phyloP scores from a whole-genome alignment of 2,329 filamentous ascomycete species.

The Claviceps monticola region DNA sequence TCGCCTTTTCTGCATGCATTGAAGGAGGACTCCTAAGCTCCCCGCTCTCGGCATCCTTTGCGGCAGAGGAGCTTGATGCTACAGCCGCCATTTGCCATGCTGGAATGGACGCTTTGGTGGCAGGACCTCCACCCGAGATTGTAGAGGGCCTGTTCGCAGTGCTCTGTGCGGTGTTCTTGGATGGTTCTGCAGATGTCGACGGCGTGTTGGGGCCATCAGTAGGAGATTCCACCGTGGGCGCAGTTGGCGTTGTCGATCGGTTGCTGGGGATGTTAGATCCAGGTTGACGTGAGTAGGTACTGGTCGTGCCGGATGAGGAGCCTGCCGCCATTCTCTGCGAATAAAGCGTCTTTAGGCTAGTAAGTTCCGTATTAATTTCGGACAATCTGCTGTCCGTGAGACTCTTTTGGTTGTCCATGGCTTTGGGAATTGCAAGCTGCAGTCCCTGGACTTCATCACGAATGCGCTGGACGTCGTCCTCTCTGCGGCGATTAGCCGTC shows the following conservation, averaged over 20 bases:
- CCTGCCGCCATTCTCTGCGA: conserved; percentile 41
- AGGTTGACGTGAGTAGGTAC: conserved; percentile 7
- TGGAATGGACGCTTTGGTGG: conserved; percentile 55
- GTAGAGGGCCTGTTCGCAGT: conserved; percentile 23
- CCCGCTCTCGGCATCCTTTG: conserved; percentile 11
- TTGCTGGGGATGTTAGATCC: neutral
- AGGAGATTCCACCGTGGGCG: conserved; percentile 9
- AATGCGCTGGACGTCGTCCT: conserved; percentile 76
- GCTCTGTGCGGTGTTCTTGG: conserved; percentile 18
- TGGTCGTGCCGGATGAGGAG: conserved; percentile 13
- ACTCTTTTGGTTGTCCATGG: conserved; percentile 77
- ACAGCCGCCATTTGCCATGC: conserved; percentile 67
- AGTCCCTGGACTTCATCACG: conserved; percentile 74
- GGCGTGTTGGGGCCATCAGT: conserved; percentile 14
- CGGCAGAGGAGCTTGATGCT: conserved; percentile 14
- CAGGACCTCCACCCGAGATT: conserved; percentile 16
- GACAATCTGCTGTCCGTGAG: conserved; percentile 65
- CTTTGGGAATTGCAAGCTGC: conserved; percentile 76
- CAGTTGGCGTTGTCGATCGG: conserved; percentile 8
- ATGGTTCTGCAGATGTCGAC: conserved; percentile 13
- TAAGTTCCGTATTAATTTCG: conserved; percentile 77
- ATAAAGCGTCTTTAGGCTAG: conserved; percentile 83
- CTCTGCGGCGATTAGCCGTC: conserved; percentile 62
- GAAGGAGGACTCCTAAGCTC: neutral
- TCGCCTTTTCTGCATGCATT: neutral